A percentile compares a stretch with the other conserved stretches of the same genome.
phyloP scores from a whole-genome alignment of 495 filamentous ascomycete genomes.

The Talaromyces nanjingensis region DNA sequence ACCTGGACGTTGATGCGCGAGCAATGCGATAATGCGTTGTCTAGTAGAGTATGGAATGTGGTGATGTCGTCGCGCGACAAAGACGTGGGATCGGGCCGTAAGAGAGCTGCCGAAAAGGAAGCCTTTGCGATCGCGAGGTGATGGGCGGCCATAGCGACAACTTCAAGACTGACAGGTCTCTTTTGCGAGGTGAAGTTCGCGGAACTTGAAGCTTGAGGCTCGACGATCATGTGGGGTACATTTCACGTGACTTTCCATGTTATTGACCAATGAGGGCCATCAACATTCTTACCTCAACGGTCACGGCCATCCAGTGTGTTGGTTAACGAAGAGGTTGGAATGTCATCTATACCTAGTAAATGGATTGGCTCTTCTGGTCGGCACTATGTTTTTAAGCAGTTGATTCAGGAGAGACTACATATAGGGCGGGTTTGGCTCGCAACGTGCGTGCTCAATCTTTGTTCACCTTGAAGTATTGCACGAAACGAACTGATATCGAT shows the following conservation, averaged over 20 bases:
- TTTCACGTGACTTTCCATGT: background rate
- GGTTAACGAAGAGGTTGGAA: no score
- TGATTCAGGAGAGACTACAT: constrained; percentile 20
- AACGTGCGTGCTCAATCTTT: constrained; percentile 12
- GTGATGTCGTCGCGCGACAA: constrained; percentile 67
- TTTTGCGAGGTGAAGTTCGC: background rate
- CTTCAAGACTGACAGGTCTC: background rate
- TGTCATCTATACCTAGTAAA: no score
- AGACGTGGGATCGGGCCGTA: constrained; percentile 67
- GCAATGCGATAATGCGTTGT: constrained; percentile 64
- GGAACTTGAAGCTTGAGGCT: background rate
- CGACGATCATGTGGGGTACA: background rate
- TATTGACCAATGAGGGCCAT: background rate
- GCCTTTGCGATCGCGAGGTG: constrained; percentile 78
- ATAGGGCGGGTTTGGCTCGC: constrained; percentile 22
- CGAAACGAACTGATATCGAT: background rate
- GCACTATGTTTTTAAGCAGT: constrained; percentile 16
- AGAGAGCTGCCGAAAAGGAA: constrained; percentile 65
- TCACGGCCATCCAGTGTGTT: background rate
- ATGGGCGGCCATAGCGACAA: constrained; percentile 55
- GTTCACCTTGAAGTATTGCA: background rate
- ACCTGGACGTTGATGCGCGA: constrained; percentile 88
- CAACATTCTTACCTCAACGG: background rate
- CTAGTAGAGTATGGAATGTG: constrained; percentile 60
- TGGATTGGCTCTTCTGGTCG: background rate